Evolutionary conservation across 768 basidiomycete species (phyloP).

Genomic region (Baorangia bicolor): DNA sequence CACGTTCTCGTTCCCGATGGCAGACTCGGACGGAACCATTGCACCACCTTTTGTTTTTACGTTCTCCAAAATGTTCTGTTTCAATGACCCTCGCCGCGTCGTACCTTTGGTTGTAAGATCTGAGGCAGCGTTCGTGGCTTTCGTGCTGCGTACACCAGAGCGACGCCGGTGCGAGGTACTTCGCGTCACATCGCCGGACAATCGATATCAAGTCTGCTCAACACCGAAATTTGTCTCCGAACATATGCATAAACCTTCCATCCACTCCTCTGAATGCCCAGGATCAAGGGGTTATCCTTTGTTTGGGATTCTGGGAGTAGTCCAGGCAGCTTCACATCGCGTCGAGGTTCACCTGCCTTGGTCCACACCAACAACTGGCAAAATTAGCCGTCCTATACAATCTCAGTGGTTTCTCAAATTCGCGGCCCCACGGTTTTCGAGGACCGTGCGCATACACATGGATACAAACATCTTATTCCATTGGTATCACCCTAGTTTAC

Average conservation of each 20-base stretch:
- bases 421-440: no score
- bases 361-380: no score
- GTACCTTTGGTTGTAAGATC: slow-evolving; percentile 17
- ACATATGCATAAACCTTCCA: slow-evolving; percentile 18
- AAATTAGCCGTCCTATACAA: no score
- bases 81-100: slow-evolving; percentile 28
- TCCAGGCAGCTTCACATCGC: slow-evolving; percentile 24
- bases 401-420: no score
- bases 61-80: slow-evolving; percentile 24
- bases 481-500: no score
- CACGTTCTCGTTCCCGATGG: slow-evolving; percentile 13
- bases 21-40: slow-evolving; percentile 11
- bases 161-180: slow-evolving; percentile 14
- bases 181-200: background rate
- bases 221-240: slow-evolving; percentile 14
- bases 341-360: slow-evolving; percentile 24
- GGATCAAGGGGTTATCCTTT: slow-evolving; percentile 5
- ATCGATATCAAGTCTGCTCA: slow-evolving; percentile 5
- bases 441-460: no score
- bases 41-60: slow-evolving; percentile 7
- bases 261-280: slow-evolving; percentile 19
- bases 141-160: slow-evolving; percentile 15
- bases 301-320: slow-evolving; percentile 19
- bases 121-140: slow-evolving; percentile 1
- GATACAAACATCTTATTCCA: no score